Evolutionary conservation across 208 protist species (phyloP).

Genomic region (Leishmania tarentolae): DNA sequence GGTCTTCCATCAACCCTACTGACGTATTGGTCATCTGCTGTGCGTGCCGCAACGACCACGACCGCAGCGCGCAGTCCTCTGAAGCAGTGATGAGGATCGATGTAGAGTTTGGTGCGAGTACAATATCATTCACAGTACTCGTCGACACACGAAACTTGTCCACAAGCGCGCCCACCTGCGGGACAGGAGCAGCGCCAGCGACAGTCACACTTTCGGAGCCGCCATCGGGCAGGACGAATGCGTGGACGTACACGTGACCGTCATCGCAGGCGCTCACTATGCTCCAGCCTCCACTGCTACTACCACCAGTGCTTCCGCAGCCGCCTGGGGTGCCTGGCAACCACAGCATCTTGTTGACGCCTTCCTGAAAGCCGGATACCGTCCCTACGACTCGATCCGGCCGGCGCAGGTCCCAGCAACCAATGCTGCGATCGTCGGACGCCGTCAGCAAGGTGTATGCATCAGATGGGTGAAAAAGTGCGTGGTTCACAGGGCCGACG

Average conservation of each 20-base stretch:
- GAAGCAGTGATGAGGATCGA: slow-evolving; percentile 66
- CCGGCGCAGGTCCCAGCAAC: slow-evolving; percentile 69
- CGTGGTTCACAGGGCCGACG: slow-evolving; percentile 74
- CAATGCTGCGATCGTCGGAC: slow-evolving; percentile 79
- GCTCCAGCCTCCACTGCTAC: slow-evolving; percentile 15
- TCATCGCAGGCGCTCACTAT: slow-evolving; percentile 85
- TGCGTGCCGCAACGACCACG: slow-evolving; percentile 61
- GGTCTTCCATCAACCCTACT: slow-evolving; percentile 40
- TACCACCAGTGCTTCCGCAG: slow-evolving; percentile 10
- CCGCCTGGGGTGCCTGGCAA: slow-evolving; percentile 29
- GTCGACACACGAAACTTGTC: slow-evolving; percentile 75
- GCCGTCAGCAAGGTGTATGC: slow-evolving; percentile 55
- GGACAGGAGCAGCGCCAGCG: neutral
- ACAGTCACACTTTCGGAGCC: neutral
- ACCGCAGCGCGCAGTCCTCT: slow-evolving; percentile 78
- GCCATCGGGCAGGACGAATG: slow-evolving; percentile 19
- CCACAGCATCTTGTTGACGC: slow-evolving; percentile 83
- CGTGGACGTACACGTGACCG: slow-evolving; percentile 80
- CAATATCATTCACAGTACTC: slow-evolving; percentile 82
- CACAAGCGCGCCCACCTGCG: slow-evolving; percentile 44
- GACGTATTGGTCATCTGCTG: slow-evolving; percentile 17
- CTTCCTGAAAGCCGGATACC: slow-evolving; percentile 68
- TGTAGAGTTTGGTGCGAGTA: slow-evolving; percentile 38
- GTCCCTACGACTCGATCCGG: slow-evolving; percentile 39
- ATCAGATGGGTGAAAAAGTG: slow-evolving; percentile 56